A percentile compares a stretch with the other conserved stretches of the same genome.
Evolutionary conservation across 306 rosid species (phyloP).

Genomic region (Boehmeria nivea): DNA sequence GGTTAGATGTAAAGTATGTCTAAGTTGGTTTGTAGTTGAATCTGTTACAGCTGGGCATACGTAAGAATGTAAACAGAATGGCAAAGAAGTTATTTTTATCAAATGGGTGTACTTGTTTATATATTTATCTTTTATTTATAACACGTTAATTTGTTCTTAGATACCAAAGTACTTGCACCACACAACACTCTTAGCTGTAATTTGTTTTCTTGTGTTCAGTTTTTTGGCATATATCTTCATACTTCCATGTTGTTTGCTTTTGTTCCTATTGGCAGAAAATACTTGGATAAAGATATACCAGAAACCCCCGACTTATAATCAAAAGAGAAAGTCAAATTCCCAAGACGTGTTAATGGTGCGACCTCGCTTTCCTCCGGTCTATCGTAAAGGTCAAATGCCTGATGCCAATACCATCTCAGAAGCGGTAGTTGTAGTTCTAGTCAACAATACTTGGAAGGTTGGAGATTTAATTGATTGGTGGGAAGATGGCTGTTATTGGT

Average conservation of each 20-base stretch:
- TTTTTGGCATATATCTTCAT: not conserved
- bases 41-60: no score
- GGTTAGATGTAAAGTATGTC: not conserved
- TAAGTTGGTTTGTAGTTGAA: not conserved
- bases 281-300: conserved; percentile 47
- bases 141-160: no score
- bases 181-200: no score
- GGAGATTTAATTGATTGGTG: conserved; percentile 90
- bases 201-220: not conserved
- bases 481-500: conserved; percentile 71
- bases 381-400: conserved; percentile 39
- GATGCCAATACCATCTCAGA: conserved; percentile 38
- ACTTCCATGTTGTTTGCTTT: not conserved
- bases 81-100: no score
- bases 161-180: no score
- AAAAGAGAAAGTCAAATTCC: conserved; percentile 16
- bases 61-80: no score
- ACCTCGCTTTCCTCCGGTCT: conserved; percentile 55
- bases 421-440: conserved; percentile 43
- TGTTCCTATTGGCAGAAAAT: conserved; percentile 41
- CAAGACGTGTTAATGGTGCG: conserved; percentile 52
- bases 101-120: no score
- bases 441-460: conserved; percentile 49
- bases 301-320: conserved; percentile 13
- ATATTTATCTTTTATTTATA: no score